Conservation (phyloP, 1,284 basidiomycete genomes). For the Cryptococcus jaspeensis region DNA sequence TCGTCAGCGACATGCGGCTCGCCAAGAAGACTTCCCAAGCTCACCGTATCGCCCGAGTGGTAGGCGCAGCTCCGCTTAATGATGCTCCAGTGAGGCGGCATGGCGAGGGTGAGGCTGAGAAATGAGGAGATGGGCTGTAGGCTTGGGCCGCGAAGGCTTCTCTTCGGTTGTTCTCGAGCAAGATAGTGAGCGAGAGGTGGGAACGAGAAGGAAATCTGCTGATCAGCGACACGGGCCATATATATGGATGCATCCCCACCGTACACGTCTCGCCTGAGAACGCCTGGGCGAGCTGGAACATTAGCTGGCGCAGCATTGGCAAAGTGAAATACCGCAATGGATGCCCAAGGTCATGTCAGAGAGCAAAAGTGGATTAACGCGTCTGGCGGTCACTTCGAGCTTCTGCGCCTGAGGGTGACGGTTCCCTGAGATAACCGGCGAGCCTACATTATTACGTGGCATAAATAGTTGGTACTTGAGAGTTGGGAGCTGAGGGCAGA, state of each 20-base stretch:
- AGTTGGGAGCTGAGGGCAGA: no score
- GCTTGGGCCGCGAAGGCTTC: not conserved
- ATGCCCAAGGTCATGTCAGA: not conserved
- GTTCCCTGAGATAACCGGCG: no score
- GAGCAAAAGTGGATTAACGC: no score
- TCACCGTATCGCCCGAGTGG: slow-evolving; percentile 21
- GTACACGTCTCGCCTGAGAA: not conserved
- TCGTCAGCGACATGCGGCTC: not conserved
- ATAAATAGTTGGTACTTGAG: no score
- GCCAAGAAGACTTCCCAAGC: not conserved
- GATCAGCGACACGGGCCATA: not conserved
- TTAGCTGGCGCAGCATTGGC: not conserved
- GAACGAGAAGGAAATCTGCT: no score
- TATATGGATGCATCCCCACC: not conserved
- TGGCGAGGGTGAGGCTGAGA: not conserved
- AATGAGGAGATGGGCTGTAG: not conserved
- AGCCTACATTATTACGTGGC: no score
- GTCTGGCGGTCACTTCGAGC: no score
- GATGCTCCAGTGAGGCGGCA: slow-evolving; percentile 7
- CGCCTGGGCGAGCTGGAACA: slow-evolving; percentile 13
- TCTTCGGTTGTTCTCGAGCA: not conserved
- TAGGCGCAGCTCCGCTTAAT: slow-evolving; percentile 18
- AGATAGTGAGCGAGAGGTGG: not conserved
- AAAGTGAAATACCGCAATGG: slow-evolving; percentile 4
- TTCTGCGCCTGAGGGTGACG: no score